Evolutionary conservation across 306 rosid species (phyloP).

Genomic region (Astragalus glycyphyllos): DNA sequence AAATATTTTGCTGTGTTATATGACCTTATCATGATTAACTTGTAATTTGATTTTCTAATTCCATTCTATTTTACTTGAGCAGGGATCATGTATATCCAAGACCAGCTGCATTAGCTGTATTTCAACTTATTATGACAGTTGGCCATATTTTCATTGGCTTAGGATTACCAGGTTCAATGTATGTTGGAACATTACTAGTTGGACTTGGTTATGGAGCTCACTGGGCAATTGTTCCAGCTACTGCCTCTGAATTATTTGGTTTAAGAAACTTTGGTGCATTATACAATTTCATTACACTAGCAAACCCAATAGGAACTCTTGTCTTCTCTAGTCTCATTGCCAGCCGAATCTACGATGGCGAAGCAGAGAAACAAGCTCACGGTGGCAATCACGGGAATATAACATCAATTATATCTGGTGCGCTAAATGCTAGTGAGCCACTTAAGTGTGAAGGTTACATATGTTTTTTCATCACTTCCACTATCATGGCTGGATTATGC

Average conservation of each 20-base stretch:
- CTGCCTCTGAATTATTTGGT: constrained; percentile 95
- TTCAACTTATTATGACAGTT: constrained; percentile 77
- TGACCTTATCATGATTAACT: neutral
- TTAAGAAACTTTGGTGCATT: constrained; percentile 86
- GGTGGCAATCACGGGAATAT: constrained; percentile 37
- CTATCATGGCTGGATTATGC: constrained; percentile 77
- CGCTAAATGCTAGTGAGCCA: constrained; percentile 45
- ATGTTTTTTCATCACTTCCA: constrained; percentile 80
- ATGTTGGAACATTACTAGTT: constrained; percentile 72
- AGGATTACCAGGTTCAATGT: constrained; percentile 91
- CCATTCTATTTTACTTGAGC: constrained; percentile 39
- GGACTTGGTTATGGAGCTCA: constrained; percentile 97
- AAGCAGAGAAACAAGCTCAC: constrained; percentile 89
- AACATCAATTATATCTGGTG: constrained; percentile 50
- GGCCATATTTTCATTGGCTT: constrained; percentile 79
- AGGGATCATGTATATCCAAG: constrained; percentile 89
- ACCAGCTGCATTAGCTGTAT: constrained; percentile 75
- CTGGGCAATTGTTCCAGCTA: constrained; percentile 96
- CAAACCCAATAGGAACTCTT: constrained; percentile 80
- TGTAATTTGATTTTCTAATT: constrained; percentile 13
- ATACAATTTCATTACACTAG: constrained; percentile 88
- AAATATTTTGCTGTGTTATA: neutral
- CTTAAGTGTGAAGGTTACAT: constrained; percentile 69
- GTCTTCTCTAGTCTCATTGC: constrained; percentile 84
- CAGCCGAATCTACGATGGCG: constrained; percentile 75